These are phyloP conservation scores for Coprinellus aureogranulatus DNA, from an alignment of 768 basidiomycete species.

Conservation along the genomic window DNA sequence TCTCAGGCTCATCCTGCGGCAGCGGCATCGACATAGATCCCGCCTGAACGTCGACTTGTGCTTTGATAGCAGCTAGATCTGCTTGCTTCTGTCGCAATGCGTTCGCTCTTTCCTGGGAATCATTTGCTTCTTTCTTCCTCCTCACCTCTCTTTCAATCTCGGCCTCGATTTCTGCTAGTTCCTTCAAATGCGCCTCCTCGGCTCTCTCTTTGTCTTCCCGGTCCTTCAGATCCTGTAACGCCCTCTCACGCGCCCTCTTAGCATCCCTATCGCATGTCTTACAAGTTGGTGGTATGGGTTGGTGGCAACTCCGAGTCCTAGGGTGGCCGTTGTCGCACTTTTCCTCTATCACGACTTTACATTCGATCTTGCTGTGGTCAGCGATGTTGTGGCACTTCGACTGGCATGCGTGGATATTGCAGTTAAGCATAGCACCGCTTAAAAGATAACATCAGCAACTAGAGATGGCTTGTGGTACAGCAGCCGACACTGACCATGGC, in stretches of 20 bases:
- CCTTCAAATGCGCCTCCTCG: slow-evolving; percentile 37
- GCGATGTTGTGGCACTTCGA: slow-evolving; percentile 59
- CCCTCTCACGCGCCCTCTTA: slow-evolving; percentile 41
- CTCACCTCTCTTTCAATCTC: slow-evolving; percentile 39
- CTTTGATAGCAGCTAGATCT: slow-evolving; percentile 33
- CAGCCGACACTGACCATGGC: slow-evolving; percentile 47
- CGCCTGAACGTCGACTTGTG: background rate
- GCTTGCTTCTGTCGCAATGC: slow-evolving; percentile 40
- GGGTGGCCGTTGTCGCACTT: slow-evolving; percentile 48
- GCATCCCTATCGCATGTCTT: slow-evolving; percentile 44
- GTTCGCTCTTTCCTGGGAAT: slow-evolving; percentile 33
- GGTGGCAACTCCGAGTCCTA: slow-evolving; percentile 42
- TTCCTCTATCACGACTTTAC: slow-evolving; percentile 32
- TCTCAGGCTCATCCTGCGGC: slow-evolving; percentile 3
- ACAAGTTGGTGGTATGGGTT: slow-evolving; percentile 38
- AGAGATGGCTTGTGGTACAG: background rate
- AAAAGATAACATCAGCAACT: background rate
- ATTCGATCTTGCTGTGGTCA: slow-evolving; percentile 55
- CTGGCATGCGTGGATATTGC: slow-evolving; percentile 52
- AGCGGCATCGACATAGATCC: background rate
- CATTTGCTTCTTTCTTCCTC: slow-evolving; percentile 35
- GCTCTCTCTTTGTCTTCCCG: slow-evolving; percentile 47
- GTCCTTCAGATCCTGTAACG: slow-evolving; percentile 35
- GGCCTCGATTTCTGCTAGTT: slow-evolving; percentile 43
- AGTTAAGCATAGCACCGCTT: slow-evolving; percentile 49